These are phyloP conservation scores for Pulicaria dysenterica DNA, from an alignment of 129 eudicot genomes.

Conservation along the genomic window DNA sequence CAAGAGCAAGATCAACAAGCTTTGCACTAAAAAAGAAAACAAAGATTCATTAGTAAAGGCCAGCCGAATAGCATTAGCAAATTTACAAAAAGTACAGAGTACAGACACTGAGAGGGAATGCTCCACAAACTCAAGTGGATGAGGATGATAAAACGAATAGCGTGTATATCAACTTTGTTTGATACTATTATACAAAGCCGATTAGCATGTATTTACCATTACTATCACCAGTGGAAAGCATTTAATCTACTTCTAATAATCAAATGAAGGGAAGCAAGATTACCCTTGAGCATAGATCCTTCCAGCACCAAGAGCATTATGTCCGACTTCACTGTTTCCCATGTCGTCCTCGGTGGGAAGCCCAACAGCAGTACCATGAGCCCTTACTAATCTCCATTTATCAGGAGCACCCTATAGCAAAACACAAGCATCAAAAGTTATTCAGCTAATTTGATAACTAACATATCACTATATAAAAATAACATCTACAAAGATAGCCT, in stretches of 20 bases:
- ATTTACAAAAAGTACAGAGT: not conserved
- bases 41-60: slow-evolving; percentile 17
- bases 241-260: slow-evolving; percentile 7
- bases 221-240: not conserved
- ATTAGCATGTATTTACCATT: not conserved
- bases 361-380: slow-evolving; percentile 91
- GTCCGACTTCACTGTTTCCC: slow-evolving; percentile 98
- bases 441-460: slow-evolving; percentile 6
- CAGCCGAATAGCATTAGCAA: slow-evolving; percentile 8
- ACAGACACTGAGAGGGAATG: not conserved
- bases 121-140: not conserved
- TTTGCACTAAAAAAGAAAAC: slow-evolving; percentile 58
- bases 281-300: slow-evolving; percentile 92
- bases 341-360: slow-evolving; percentile 92
- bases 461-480: not conserved
- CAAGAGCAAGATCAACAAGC: slow-evolving; percentile 86
- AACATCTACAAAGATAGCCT: not conserved
- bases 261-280: slow-evolving; percentile 3
- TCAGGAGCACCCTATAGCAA: slow-evolving; percentile 78
- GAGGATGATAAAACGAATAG: not conserved
- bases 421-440: slow-evolving; percentile 8
- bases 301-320: slow-evolving; percentile 97
- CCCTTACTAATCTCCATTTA: slow-evolving; percentile 81
- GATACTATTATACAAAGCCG: not conserved
- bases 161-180: not conserved